Conservation (phyloP, 176 grass and related monocot genomes). For the Phragmites australis region DNA sequence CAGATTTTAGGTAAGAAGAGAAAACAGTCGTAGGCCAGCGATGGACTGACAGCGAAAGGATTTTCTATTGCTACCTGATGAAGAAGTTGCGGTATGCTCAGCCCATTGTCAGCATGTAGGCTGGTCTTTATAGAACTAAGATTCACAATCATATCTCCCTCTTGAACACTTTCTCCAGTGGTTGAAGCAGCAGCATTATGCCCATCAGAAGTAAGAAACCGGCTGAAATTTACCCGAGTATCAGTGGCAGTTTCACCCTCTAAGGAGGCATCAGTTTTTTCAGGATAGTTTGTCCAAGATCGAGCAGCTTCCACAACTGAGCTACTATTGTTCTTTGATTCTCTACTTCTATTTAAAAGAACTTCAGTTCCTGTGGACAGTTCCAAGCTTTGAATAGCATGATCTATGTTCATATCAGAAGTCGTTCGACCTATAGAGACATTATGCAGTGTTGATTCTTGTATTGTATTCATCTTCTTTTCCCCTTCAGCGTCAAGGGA, state of each 20-base stretch:
- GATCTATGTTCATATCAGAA: constrained; percentile 52
- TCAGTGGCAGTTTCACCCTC: constrained; percentile 65
- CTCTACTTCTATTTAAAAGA: constrained; percentile 48
- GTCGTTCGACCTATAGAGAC: constrained; percentile 39
- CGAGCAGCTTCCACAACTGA: constrained; percentile 43
- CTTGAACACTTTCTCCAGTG: constrained; percentile 47
- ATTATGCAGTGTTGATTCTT: constrained; percentile 51
- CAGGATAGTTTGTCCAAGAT: constrained; percentile 72
- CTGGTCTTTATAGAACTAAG: constrained; percentile 64
- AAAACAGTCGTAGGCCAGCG: background rate
- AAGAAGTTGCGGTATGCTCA: constrained; percentile 93
- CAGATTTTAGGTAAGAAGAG: constrained; percentile 22
- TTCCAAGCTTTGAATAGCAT: constrained; percentile 54
- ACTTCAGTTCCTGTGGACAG: constrained; percentile 34
- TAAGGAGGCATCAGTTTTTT: constrained; percentile 67
- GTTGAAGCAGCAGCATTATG: constrained; percentile 56
- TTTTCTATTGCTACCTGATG: constrained; percentile 61
- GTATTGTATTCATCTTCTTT: constrained; percentile 51
- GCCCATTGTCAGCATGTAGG: constrained; percentile 48
- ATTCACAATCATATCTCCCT: constrained; percentile 45
- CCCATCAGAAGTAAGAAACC: constrained; percentile 50
- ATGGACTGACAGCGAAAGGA: constrained; percentile 5
- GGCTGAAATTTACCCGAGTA: constrained; percentile 67
- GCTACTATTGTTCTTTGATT: constrained; percentile 46
- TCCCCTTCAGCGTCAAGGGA: constrained; percentile 67